Base-by-base conservation (phyloP, 768 basidiomycete genomes). In the Leccinellum rugosiceps region DNA sequence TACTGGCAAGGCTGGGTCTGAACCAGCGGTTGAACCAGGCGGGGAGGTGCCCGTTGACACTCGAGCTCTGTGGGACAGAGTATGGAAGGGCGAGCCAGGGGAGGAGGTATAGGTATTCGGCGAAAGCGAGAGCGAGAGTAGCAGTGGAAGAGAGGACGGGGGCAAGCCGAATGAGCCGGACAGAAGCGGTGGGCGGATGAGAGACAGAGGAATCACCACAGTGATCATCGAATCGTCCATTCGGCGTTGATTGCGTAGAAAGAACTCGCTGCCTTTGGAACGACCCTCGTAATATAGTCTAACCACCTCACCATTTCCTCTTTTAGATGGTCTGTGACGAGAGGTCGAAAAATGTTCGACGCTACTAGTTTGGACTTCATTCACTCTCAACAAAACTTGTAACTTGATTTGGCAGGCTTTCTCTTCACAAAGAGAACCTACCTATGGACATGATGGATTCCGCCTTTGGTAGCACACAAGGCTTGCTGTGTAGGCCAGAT, bases 81-180 rank as follows among this genome's bases (percentile, higher is more conserved):
- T 1, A 11, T 38, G 38, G 19, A 19, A 44, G 3, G 1, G 5
- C 3, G 13, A 44, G 3, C 43, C 19, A 44, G 43, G 43, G 19
- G 19, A 44, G 3, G 43, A 44, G 43, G 43, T 3, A 21, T 21
- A 21, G 43, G 19, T 13, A 44, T 32, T 59, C 58, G 13, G 50
- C 17, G 23, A 44, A 8, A 13, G 58, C 58, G 34, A 51, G 9
- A 47, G 54, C 47, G 30, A 47, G 32, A 14, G 58, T 47, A 4
- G 55, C 54, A 1, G 55, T 52, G 31, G 58, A 55, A 8, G 58
- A 52, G 11, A 59, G 25, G 8, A 59, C 55, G 8, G 58, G 55
- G 28, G 28, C 47, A 4, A 48, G n/a, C 2, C 25, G 47, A 8
- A 48, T 28, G 26, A 48, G 8, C 10, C 15, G 47, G 43, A 19